phyloP scores from a whole-genome alignment of 768 basidiomycete genomes.

The Pulveroboletus sp. region DNA sequence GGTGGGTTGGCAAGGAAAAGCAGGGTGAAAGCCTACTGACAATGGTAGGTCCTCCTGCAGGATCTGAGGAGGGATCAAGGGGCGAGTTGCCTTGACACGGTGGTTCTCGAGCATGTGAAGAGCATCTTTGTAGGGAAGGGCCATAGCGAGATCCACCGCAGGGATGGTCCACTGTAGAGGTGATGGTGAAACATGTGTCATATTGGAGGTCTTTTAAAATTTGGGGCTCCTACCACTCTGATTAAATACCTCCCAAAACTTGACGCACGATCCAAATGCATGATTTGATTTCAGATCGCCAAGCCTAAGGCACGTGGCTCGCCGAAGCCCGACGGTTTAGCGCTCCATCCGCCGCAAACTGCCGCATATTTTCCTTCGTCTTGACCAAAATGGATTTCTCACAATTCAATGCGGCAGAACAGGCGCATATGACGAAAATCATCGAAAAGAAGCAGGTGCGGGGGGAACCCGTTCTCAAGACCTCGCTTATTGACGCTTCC shows the following conservation, averaged over 20 bases:
- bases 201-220: too few species aligned
- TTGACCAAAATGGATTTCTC: constrained; percentile 78
- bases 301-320: constrained; percentile 10
- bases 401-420: constrained; percentile 82
- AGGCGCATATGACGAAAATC: constrained; percentile 91
- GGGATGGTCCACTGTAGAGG: too few species aligned
- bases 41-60: constrained; percentile 90
- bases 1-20: background rate
- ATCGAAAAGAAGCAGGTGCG: constrained; percentile 96
- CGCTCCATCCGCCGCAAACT: too few species aligned
- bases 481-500: constrained; percentile 6
- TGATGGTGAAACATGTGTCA: too few species aligned
- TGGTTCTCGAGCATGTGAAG: constrained; percentile 80
- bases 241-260: too few species aligned
- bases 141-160: constrained; percentile 50
- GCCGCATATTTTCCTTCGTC: background rate
- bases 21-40: constrained; percentile 36
- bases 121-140: constrained; percentile 76
- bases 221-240: too few species aligned
- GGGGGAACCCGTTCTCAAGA: background rate
- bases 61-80: constrained; percentile 92
- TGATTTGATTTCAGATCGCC: constrained; percentile 3
- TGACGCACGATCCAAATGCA: too few species aligned
- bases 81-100: constrained; percentile 80
- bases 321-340: too few species aligned